phyloP scores from a whole-genome alignment of 495 filamentous ascomycete genomes.

The Penicillium cosmopolitanum region DNA sequence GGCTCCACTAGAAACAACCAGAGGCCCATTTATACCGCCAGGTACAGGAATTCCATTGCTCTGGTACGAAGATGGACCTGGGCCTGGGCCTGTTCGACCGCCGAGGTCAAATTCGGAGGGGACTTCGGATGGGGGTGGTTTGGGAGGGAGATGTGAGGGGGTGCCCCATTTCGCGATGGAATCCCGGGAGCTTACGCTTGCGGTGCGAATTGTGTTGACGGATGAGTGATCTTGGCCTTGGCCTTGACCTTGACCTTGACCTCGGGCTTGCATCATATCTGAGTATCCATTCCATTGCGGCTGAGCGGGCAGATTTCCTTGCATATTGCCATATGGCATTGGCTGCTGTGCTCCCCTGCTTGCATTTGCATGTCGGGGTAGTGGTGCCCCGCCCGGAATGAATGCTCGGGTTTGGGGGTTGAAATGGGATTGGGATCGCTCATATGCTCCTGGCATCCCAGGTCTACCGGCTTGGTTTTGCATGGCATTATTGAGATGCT shows the following conservation, averaged over 20 bases:
- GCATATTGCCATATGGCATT: constrained; percentile 37
- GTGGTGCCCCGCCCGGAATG: constrained; percentile 59
- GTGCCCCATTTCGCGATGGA: constrained; percentile 60
- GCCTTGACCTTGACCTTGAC: constrained; percentile 26
- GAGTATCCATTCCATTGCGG: constrained; percentile 42
- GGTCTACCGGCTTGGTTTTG: constrained; percentile 62
- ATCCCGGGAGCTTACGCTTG: constrained; percentile 32
- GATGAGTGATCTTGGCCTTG: constrained; percentile 15
- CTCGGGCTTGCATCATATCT: constrained; percentile 36
- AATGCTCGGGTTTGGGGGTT: constrained; percentile 93
- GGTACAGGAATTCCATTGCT: constrained; percentile 26
- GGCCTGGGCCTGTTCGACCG: constrained; percentile 24
- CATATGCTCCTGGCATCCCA: constrained; percentile 80
- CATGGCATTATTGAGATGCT: constrained; percentile 65
- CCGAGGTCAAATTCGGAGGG: constrained; percentile 49
- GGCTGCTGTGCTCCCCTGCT: constrained; percentile 35
- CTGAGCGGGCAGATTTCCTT: constrained; percentile 29
- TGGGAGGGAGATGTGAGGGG: constrained; percentile 56
- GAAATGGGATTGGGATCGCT: constrained; percentile 78
- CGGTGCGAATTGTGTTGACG: constrained; percentile 23
- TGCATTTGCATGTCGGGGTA: constrained; percentile 38
- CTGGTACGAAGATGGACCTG: constrained; percentile 22
- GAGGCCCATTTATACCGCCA: constrained; percentile 39
- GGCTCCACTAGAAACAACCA: constrained; percentile 48
- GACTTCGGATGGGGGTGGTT: constrained; percentile 58